Evolutionary conservation across 805 yeast species (phyloP).

Genomic region (Soucietia sequanensis): DNA sequence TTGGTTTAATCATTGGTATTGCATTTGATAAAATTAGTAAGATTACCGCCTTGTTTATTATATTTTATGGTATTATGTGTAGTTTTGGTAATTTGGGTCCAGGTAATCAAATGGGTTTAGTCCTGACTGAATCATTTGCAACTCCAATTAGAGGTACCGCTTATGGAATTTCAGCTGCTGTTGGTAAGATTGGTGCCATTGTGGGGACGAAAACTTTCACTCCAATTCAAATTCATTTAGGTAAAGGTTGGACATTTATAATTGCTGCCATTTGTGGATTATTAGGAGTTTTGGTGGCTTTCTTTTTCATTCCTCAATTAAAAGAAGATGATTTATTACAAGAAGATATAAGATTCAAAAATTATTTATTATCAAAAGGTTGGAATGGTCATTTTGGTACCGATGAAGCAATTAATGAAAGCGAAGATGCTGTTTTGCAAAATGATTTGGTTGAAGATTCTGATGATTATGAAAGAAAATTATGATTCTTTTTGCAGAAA

Average conservation of each 20-base stretch:
- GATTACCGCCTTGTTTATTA: conserved; percentile 61
- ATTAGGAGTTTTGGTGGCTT: conserved; percentile 59
- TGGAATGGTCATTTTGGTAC: conserved; percentile 52
- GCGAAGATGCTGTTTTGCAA: background rate
- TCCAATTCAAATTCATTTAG: conserved; percentile 63
- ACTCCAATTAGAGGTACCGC: conserved; percentile 76
- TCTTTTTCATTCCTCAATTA: conserved; percentile 64
- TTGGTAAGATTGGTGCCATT: conserved; percentile 85
- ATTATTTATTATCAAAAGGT: conserved; percentile 56
- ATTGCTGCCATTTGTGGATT: conserved; percentile 74
- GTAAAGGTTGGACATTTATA: conserved; percentile 73
- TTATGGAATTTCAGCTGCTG: conserved; percentile 75
- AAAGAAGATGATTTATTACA: conserved; percentile 65
- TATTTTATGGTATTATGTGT: conserved; percentile 73
- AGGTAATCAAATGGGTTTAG: conserved; percentile 71
- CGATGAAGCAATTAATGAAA: conserved; percentile 16
- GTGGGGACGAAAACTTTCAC: conserved; percentile 73
- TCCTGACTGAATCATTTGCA: conserved; percentile 65
- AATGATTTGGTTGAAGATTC: conserved; percentile 9
- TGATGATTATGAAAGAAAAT: too few species aligned
- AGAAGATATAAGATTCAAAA: conserved; percentile 63
- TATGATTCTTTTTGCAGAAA: too few species aligned
- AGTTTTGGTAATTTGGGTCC: conserved; percentile 76
- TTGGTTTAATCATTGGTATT: conserved; percentile 70
- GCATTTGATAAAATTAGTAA: conserved; percentile 55